A percentile compares a stretch with the other conserved stretches of the same genome.
Conservation (phyloP, 2,329 filamentous ascomycete genomes). For the Hypoxylon sp. region DNA sequence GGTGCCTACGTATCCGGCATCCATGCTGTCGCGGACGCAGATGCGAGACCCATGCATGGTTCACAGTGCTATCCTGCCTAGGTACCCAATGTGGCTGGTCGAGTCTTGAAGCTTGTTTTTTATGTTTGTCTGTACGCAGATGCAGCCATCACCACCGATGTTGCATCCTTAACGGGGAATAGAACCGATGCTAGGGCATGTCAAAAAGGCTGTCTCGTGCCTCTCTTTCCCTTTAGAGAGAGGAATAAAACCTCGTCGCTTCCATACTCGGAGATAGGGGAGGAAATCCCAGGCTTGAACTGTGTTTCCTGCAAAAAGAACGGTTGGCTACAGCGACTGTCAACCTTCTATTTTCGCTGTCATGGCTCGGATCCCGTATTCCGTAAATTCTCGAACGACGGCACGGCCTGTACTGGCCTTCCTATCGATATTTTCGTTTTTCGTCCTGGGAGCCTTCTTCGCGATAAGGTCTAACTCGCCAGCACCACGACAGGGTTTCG, state of each 20-base stretch:
- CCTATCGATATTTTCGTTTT: slow-evolving; percentile 54
- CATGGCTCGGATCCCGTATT: slow-evolving; percentile 42
- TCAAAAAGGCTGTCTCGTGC: slow-evolving; percentile 36
- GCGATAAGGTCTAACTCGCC: slow-evolving; percentile 43
- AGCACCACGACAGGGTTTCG: slow-evolving; percentile 35
- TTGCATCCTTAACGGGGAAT: slow-evolving; percentile 42
- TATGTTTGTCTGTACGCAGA: slow-evolving; percentile 20
- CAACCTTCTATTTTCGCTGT: slow-evolving; percentile 15
- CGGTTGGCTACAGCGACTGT: slow-evolving; percentile 14
- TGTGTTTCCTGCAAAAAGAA: slow-evolving; percentile 14
- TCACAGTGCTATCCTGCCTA: slow-evolving; percentile 21
- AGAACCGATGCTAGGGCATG: slow-evolving; percentile 22
- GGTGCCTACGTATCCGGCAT: slow-evolving; percentile 29
- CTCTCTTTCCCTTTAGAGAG: slow-evolving; percentile 18
- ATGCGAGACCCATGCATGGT: slow-evolving; percentile 37
- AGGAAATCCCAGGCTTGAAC: slow-evolving; percentile 16
- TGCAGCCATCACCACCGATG: slow-evolving; percentile 34
- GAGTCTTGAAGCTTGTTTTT: slow-evolving; percentile 33
- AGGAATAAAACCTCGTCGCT: slow-evolving; percentile 30
- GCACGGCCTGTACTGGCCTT: slow-evolving; percentile 49
- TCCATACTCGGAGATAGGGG: slow-evolving; percentile 19
- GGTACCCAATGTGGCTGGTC: slow-evolving; percentile 31
- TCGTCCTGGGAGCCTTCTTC: slow-evolving; percentile 55
- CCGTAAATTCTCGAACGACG: slow-evolving; percentile 41
- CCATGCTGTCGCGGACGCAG: slow-evolving; percentile 27